phyloP scores from a whole-genome alignment of 2,329 filamentous ascomycete genomes.

The Phaeoacremonium minimum region DNA sequence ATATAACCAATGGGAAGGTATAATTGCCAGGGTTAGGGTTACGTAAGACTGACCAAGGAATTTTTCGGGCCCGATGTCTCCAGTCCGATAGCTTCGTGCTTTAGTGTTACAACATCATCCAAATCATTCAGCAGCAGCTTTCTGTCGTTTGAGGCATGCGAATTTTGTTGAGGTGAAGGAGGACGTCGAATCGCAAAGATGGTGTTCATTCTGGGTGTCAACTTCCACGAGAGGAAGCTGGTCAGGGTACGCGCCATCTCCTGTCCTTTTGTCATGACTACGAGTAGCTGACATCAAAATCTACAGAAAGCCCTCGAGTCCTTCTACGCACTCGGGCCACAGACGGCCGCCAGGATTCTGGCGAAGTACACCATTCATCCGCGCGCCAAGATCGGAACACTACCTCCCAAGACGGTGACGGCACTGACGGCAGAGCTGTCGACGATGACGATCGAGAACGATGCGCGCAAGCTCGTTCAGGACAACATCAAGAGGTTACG shows the following conservation, averaged over 20 bases:
- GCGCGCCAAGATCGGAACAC: conserved; percentile 69
- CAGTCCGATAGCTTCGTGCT: too few species aligned
- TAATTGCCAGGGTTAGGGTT: background rate
- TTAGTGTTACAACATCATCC: too few species aligned
- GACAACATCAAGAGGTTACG: conserved; percentile 84
- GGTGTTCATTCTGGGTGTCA: conserved; percentile 74
- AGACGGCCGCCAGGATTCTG: conserved; percentile 69
- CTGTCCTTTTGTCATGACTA: conserved; percentile 4
- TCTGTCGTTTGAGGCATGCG: too few species aligned
- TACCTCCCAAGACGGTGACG: conserved; percentile 73
- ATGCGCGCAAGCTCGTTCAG: conserved; percentile 69
- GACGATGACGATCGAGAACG: conserved; percentile 90
- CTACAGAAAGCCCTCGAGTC: conserved; percentile 67
- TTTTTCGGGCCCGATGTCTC: background rate
- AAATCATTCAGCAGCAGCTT: too few species aligned
- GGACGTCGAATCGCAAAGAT: background rate
- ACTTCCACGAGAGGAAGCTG: conserved; percentile 78
- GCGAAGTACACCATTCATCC: conserved; percentile 87
- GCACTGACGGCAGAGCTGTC: conserved; percentile 81
- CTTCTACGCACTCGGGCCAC: conserved; percentile 81
- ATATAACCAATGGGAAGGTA: too few species aligned
- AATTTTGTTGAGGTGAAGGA: too few species aligned
- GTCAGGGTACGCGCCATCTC: conserved; percentile 61
- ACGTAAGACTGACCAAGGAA: background rate
- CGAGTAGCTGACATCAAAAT: conserved; percentile 5